Base-by-base conservation (phyloP, 805 yeast species). In the Suhomyces sp. region DNA sequence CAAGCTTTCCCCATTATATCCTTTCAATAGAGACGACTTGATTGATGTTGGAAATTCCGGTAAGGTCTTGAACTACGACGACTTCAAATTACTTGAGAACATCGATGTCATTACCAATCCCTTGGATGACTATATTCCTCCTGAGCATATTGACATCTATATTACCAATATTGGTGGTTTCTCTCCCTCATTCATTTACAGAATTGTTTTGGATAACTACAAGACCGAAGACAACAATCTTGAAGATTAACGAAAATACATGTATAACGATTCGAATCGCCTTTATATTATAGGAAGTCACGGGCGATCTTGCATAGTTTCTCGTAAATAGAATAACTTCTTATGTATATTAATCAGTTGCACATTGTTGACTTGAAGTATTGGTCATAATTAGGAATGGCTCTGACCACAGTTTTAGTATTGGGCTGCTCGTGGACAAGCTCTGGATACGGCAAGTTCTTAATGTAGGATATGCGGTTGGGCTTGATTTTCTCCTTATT, bases 131-230 rank as follows among this genome's bases (percentile, higher is more conserved):
- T 94, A 93, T 65, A 87, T 94, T 31, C 86, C 91, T 9, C 98
- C 99, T 0, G 98, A 93, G 63, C 85, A 88, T 64, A 88, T 94
- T 57, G 97, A 94, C 70, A 90, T 94, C 55, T 90, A 88, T 69
- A 89, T 94, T 62, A 93, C 99, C 9, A 93, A 94, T 67, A 83
- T 92, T 49, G 99, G 98, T 48, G 98, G 98, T 13, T 91, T 88
- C 67, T 89, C 98, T 24, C 98, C 99, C 46, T 90, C 93, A 62
- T 94, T 94, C 73, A 88, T 94, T 51, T 94, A 94, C 71, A 86
- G 99, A 71, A 88, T 94, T 51, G 96, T 94, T 19, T 82, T 92
- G 74, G 99, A 94, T 70, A 90, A 93, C 71, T 94, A 94, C 71
- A 87, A 88, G 69, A 83, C 86, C 50, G 91, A 87, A 62, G 98